A percentile compares a stretch with the other conserved stretches of the same genome.
Evolutionary conservation across 352 stramenopile species (phyloP).

Genomic region (Saprolegnia diclina): DNA sequence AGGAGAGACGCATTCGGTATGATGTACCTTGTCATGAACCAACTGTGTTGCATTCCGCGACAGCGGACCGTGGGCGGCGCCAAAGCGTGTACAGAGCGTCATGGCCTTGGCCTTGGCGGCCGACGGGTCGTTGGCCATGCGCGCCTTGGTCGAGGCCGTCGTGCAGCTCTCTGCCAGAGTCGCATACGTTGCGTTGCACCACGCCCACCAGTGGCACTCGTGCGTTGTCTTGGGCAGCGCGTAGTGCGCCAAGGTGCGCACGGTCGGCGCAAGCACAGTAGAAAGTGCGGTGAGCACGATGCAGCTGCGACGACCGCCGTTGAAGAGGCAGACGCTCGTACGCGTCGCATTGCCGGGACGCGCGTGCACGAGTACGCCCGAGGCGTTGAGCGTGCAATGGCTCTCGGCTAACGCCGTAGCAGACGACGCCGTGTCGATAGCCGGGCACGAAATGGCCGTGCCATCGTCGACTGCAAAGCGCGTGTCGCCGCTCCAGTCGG

Average conservation of each 20-base stretch:
- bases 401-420: too few relatives aligned
- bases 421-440: neutral
- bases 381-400: too few relatives aligned
- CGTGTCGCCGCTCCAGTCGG: too few relatives aligned
- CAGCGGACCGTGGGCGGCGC: neutral
- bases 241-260: neutral
- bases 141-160: neutral
- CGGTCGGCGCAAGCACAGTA: neutral
- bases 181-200: neutral
- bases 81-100: conserved; percentile 4
- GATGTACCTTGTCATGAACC: neutral
- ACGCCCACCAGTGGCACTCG: neutral
- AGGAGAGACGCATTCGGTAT: too few relatives aligned
- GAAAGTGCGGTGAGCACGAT: neutral
- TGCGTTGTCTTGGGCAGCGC: neutral
- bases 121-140: neutral
- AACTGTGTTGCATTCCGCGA: neutral
- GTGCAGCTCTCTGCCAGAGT: neutral
- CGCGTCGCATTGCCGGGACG: too few relatives aligned
- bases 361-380: too few relatives aligned
- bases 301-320: neutral
- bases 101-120: neutral
- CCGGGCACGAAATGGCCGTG: neutral
- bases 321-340: neutral
- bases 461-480: neutral